Percentiles rank a stretch among this genome's conserved stretches.
phyloP scores from a whole-genome alignment of 75 land plant genomes.

The Picea glauca region DNA sequence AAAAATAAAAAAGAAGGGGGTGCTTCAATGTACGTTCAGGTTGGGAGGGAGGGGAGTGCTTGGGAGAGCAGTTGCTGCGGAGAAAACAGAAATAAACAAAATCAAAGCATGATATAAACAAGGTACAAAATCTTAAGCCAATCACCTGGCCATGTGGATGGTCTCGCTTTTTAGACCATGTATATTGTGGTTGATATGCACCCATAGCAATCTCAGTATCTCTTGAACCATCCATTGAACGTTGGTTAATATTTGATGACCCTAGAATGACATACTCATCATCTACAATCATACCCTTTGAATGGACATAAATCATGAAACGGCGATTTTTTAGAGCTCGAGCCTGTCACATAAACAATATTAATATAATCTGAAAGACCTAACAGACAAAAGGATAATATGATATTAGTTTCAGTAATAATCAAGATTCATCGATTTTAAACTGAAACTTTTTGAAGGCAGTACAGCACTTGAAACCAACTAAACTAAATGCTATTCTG shows the following conservation, averaged over 20 bases:
- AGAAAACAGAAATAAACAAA: slow-evolving; percentile 2
- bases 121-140: neutral
- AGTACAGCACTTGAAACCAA: neutral
- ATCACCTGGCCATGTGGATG: slow-evolving; percentile 74
- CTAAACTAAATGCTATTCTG: neutral
- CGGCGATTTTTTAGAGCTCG: slow-evolving; percentile 41
- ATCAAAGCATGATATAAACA: neutral
- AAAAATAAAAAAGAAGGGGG: too few species aligned
- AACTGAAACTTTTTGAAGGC: slow-evolving; percentile 7
- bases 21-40: neutral
- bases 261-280: slow-evolving; percentile 74
- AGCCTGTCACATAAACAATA: slow-evolving; percentile 30
- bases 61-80: neutral
- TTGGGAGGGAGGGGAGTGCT: neutral
- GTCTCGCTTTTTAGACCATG: slow-evolving; percentile 51
- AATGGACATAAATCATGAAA: slow-evolving; percentile 86
- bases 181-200: slow-evolving; percentile 76
- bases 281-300: slow-evolving; percentile 85
- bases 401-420: neutral
- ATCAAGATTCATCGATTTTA: slow-evolving; percentile 16
- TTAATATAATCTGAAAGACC: neutral
- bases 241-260: slow-evolving; percentile 81
- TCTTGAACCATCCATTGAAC: slow-evolving; percentile 78
- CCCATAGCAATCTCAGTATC: slow-evolving; percentile 91
- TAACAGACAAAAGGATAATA: neutral